Evolutionary conservation across 352 stramenopile species (phyloP), one percentile per base, ranked within the genome.

Genomic region (Globisporangium solare): DNA sequence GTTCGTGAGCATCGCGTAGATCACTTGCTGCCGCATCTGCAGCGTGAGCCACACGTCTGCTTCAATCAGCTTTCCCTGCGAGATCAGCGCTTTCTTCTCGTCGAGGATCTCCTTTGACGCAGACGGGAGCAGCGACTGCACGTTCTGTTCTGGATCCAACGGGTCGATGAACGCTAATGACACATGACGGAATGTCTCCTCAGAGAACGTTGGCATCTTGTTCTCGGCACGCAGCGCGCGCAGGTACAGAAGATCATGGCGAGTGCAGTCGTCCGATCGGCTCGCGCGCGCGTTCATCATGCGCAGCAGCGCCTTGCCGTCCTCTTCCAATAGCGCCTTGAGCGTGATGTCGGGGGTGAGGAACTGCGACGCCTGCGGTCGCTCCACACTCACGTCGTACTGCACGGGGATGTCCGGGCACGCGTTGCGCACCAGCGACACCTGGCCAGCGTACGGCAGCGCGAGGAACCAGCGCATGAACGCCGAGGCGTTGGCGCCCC

Each of bases 381-480:
- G 54, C 31, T 71, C 65, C 46, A 67, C 61, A 20, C 60, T 72
- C 21, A 73, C 54, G 54, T 86, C 71, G 54, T 89, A 89, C n/a
- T 78, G 61, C 37, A 76, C 54, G 2, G 83, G 77, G 21, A 94
- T 78, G 63, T 94, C 83, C 10, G 83, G 83, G 37, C 76, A 82
- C n/a, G 83, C 83, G 52, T 92, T 94, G 60, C 79, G 81, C 47
- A 92, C 31, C 7, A 94, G 69, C 12, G 80, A 79, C 20, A 91
- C 74, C 56, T 94, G 83, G 0, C 83, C 83, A 1, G 79, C 70
- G 49, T 90, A 91, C 1, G 83, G 83, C 15, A 94, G 66, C 14
- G 77, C 63, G 24, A 94, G 60, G 68, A 94, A 92, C 83, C 83
- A 94, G 45, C 79, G 77, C 83, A 94, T 94, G 63, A 94, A 94